Evolutionary conservation across 1,284 basidiomycete species (phyloP).

Genomic region (Athelia sp.): DNA sequence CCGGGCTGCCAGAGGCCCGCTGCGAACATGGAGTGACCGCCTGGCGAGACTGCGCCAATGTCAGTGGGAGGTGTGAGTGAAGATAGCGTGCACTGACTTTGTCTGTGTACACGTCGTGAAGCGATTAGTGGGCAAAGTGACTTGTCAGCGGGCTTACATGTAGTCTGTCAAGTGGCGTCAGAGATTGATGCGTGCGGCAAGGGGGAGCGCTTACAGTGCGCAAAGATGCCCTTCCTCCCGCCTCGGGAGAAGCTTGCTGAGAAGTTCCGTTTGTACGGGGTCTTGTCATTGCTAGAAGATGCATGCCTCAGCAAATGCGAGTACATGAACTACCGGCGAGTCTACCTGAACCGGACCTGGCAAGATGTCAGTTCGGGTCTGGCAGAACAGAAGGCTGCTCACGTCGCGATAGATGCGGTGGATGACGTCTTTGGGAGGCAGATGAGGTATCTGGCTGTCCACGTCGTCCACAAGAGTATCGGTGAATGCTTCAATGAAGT

Average conservation of each 20-base stretch:
- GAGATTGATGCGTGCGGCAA: not conserved
- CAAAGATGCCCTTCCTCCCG: conserved; percentile 76
- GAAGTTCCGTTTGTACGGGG: conserved; percentile 84
- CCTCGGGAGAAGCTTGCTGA: conserved; percentile 77
- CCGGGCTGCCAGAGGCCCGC: conserved; percentile 84
- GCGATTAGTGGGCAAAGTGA: no score
- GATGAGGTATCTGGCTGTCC: conserved; percentile 76
- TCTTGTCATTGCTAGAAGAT: conserved; percentile 91
- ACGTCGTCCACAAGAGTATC: conserved; percentile 54
- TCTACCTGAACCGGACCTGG: not conserved
- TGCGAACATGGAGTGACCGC: conserved; percentile 65
- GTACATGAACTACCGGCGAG: conserved; percentile 1
- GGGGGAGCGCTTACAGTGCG: conserved; percentile 53
- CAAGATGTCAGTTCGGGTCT: not conserved
- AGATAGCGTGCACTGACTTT: conserved; percentile 1
- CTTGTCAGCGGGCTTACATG: not conserved
- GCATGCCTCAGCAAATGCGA: conserved; percentile 40
- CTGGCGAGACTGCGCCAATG: conserved; percentile 55
- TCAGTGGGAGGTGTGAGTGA: not conserved
- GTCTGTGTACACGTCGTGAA: not conserved
- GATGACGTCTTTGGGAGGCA: conserved; percentile 84
- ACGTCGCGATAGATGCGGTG: conserved; percentile 85
- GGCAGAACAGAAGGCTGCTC: conserved; percentile 18
- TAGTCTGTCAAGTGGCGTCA: conserved; percentile 6
- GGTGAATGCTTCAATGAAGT: conserved; percentile 72